These are phyloP conservation scores for Ciborinia camelliae DNA, from an alignment of 2,329 filamentous ascomycete genomes.

Conservation along the genomic window DNA sequence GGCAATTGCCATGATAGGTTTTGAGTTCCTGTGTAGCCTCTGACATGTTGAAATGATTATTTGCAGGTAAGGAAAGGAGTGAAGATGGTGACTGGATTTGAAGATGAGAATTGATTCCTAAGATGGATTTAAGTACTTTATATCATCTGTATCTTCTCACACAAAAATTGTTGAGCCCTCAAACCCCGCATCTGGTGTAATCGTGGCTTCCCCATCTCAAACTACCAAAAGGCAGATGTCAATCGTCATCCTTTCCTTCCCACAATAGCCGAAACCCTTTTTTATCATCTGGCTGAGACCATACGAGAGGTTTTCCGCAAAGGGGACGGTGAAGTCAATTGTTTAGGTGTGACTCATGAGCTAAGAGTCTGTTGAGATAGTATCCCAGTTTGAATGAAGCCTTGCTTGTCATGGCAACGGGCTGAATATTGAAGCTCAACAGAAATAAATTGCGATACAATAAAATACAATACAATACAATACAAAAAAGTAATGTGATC, in stretches of 20 bases:
- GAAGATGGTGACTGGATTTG: neutral
- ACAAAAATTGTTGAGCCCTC: neutral
- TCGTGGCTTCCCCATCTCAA: neutral
- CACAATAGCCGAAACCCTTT: neutral
- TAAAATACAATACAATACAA: no score
- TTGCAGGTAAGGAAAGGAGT: neutral
- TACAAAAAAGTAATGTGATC: neutral
- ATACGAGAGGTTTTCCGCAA: neutral
- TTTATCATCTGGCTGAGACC: neutral
- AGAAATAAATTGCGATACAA: neutral
- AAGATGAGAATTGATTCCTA: neutral
- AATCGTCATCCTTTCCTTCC: neutral
- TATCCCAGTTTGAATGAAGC: neutral
- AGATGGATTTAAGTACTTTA: neutral
- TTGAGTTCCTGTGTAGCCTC: constrained; percentile 21
- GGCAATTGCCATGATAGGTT: constrained; percentile 53
- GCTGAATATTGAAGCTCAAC: neutral
- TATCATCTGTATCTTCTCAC: neutral
- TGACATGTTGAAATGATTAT: neutral
- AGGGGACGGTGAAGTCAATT: neutral
- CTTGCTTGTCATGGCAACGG: neutral
- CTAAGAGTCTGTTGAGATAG: neutral
- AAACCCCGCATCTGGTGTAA: neutral
- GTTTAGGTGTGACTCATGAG: neutral
- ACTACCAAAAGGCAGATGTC: neutral